Evolutionary conservation across 2,329 filamentous ascomycete species (phyloP).

Genomic region (Colletotrichum gloeosporioides): DNA sequence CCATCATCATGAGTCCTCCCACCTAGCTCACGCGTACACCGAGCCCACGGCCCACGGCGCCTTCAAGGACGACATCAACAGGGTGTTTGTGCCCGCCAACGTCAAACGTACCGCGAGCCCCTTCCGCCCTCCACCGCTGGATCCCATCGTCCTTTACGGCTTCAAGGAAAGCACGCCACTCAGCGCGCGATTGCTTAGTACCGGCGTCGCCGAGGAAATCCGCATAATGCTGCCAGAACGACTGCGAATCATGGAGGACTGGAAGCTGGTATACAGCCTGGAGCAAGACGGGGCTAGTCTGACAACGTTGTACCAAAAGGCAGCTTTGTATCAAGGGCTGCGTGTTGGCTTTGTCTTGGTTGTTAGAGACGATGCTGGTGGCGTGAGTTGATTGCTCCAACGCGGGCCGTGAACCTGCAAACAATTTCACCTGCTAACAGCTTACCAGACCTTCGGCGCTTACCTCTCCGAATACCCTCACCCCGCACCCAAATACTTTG

Average conservation of each 20-base stretch:
- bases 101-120: constrained; percentile 71
- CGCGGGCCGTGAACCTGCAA: background rate
- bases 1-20: constrained; percentile 23
- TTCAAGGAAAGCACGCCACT: constrained; percentile 65
- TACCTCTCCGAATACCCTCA: constrained; percentile 91
- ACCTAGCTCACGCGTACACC: constrained; percentile 29
- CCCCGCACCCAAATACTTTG: constrained; percentile 84
- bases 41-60: constrained; percentile 16
- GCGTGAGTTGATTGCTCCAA: constrained; percentile 57
- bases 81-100: constrained; percentile 63
- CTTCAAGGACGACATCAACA: constrained; percentile 54
- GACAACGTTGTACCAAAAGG: constrained; percentile 83
- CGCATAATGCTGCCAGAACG: constrained; percentile 85
- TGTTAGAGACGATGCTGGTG: constrained; percentile 77
- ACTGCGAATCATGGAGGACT: constrained; percentile 85
- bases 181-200: constrained; percentile 71
- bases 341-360: constrained; percentile 91
- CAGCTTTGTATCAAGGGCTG: constrained; percentile 67
- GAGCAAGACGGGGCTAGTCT: constrained; percentile 92
- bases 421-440: background rate
- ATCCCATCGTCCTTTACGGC: constrained; percentile 75
- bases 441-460: constrained; percentile 78
- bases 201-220: constrained; percentile 88
- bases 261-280: constrained; percentile 86
- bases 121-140: constrained; percentile 87